Conservation (phyloP, 768 basidiomycete genomes). For the Panaeolus papilionaceus region DNA sequence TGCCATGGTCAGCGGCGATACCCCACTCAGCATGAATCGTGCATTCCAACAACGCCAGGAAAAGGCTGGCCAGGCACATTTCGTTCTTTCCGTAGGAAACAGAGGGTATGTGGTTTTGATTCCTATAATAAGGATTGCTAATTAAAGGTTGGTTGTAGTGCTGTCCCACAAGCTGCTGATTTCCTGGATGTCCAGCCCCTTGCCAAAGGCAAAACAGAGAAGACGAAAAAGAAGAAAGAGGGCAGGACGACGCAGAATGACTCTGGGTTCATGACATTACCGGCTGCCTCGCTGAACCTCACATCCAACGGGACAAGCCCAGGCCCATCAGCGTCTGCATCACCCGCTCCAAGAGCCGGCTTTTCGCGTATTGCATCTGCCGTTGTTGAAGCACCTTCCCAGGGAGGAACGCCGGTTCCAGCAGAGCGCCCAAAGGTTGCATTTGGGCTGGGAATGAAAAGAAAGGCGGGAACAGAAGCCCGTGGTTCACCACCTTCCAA, state of each 20-base stretch:
- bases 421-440: conserved; percentile 76
- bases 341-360: conserved; percentile 73
- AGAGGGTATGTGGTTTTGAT: conserved; percentile 66
- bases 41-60: conserved; percentile 95
- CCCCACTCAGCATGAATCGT: conserved; percentile 92
- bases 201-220: conserved; percentile 85
- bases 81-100: conserved; percentile 93
- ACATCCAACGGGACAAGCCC: conserved; percentile 55
- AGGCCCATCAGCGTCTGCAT: conserved; percentile 52
- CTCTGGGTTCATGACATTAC: conserved; percentile 76
- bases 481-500: conserved; percentile 72
- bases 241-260: conserved; percentile 56
- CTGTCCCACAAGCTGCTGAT: conserved; percentile 85
- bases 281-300: conserved; percentile 55
- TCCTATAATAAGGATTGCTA: conserved; percentile 19
- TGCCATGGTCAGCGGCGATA: conserved; percentile 95
- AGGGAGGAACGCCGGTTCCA: conserved; percentile 62
- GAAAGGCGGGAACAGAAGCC: conserved; percentile 80
- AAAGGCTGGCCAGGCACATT: conserved; percentile 95
- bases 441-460: conserved; percentile 79
- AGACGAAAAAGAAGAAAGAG: conserved; percentile 83
- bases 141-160: conserved; percentile 49
- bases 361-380: conserved; percentile 79
- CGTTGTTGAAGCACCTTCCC: conserved; percentile 53
- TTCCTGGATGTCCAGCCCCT: conserved; percentile 84